These are phyloP conservation scores for Quercus cerris DNA, from an alignment of 306 rosid species.

Conservation along the genomic window DNA sequence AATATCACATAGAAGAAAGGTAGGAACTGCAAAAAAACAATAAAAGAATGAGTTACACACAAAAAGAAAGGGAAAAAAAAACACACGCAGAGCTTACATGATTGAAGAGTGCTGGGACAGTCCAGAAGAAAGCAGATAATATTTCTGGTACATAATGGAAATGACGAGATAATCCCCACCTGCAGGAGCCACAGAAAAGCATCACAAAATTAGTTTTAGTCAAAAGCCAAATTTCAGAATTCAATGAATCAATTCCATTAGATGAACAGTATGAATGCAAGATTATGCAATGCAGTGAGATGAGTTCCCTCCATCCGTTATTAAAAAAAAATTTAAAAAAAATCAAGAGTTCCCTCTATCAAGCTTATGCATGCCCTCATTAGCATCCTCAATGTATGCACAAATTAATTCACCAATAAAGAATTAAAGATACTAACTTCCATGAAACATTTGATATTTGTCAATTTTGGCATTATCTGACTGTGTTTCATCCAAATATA, in stretches of 20 bases:
- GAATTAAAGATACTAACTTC: not conserved
- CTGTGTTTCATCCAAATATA: not conserved
- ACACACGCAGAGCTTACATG: slow-evolving; percentile 51
- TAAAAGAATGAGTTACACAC: not conserved
- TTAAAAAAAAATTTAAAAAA: too few species aligned
- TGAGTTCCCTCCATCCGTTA: not conserved
- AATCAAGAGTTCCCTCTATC: not conserved
- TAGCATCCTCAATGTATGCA: not conserved
- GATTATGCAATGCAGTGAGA: not conserved
- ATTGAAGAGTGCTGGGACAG: slow-evolving; percentile 86
- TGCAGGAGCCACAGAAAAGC: slow-evolving; percentile 37
- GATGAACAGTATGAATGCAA: not conserved
- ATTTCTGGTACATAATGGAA: slow-evolving; percentile 98
- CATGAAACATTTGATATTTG: not conserved
- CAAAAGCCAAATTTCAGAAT: not conserved
- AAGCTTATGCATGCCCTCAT: not conserved
- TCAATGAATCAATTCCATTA: not conserved
- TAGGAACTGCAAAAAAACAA: slow-evolving; percentile 59
- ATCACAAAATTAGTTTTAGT: slow-evolving; percentile 6
- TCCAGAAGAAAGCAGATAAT: slow-evolving; percentile 95
- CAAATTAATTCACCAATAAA: not conserved
- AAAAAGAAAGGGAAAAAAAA: not conserved
- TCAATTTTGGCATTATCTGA: not conserved
- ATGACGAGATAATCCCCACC: slow-evolving; percentile 99
- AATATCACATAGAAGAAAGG: slow-evolving; percentile 91